Evolutionary conservation across 345 rosid species (phyloP), one percentile per base, ranked within the genome.

Genomic region (Populus ilicifolia): DNA sequence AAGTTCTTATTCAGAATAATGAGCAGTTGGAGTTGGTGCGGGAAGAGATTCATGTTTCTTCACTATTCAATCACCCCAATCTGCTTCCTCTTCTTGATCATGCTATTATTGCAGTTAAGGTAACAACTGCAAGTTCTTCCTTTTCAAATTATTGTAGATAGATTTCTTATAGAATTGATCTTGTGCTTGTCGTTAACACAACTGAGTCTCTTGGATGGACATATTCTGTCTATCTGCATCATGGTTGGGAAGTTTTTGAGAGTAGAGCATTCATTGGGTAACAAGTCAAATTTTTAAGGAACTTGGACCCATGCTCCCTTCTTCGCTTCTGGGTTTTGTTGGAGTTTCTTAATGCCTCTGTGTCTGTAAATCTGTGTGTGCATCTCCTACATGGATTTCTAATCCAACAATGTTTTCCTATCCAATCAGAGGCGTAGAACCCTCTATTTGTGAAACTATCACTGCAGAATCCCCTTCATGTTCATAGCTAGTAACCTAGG

Each of bases 1-100:
- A 95, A 86, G 99, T 96, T 70, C 89, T 96, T 56, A 90, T 96
- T 80, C 98, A 96, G 84, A 96, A 86, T 73, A 81, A 79, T 84
- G 96, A 93, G 85, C 98, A 92, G 81, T 81, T 93, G 85, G 94
- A 91, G 76, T 82, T 96, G 89, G 98, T 92, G 38, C 83, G 94
- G 36, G 96, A 96, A 85, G 99, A 93, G 91, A 96, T 93, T 66
- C 96, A 87, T 48, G 96, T 93, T 65, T 96, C 98, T 5, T 93
- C 98, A 5, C 75, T 96, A 79, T 94, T 96, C 86, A 89, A 77
- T 86, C 99, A 94, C 82, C 88, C 85, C 73, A 92, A 93, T 78
- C 84, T 96, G 88, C 99, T 96, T 84, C 98, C 98, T 0, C 94
- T 96, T 77, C 93, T 96, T 83, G 99, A 93, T 82, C 98, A 96